Percentiles rank a stretch among this genome's conserved stretches.
Evolutionary conservation across 140 eudicot species (phyloP).

Genomic region (Flaveria floridana): DNA sequence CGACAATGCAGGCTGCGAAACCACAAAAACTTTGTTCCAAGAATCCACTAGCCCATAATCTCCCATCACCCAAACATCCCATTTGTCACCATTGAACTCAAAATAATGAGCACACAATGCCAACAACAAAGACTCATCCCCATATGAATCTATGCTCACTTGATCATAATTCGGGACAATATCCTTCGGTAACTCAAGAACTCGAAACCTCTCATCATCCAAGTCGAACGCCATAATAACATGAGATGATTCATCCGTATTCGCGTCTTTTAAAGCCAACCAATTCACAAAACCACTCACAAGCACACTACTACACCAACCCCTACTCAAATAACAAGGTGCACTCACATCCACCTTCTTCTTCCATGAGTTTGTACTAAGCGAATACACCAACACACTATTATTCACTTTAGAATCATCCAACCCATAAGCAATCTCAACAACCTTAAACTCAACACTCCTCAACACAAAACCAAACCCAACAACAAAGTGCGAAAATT

Average conservation of each 20-base stretch:
- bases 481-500: conserved; percentile 36
- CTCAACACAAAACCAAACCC: conserved; percentile 52
- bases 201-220: conserved; percentile 37
- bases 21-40: conserved; percentile 41
- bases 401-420: neutral
- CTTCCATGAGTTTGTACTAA: conserved; percentile 42
- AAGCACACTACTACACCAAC: conserved; percentile 42
- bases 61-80: conserved; percentile 50
- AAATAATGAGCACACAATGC: conserved; percentile 33
- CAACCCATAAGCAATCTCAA: conserved; percentile 35
- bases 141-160: conserved; percentile 24
- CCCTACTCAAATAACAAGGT: conserved; percentile 36
- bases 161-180: conserved; percentile 20
- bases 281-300: conserved; percentile 49
- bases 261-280: conserved; percentile 36
- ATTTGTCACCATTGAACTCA: conserved; percentile 27
- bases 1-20: conserved; percentile 21
- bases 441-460: conserved; percentile 45
- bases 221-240: conserved; percentile 46
- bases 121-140: conserved; percentile 24
- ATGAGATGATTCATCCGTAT: neutral
- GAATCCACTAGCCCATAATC: conserved; percentile 42
- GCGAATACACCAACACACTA: conserved; percentile 38
- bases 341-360: conserved; percentile 28
- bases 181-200: conserved; percentile 39